Base-by-base conservation (phyloP, 116 monocot genomes). In the Papilionanthe hybrid region DNA sequence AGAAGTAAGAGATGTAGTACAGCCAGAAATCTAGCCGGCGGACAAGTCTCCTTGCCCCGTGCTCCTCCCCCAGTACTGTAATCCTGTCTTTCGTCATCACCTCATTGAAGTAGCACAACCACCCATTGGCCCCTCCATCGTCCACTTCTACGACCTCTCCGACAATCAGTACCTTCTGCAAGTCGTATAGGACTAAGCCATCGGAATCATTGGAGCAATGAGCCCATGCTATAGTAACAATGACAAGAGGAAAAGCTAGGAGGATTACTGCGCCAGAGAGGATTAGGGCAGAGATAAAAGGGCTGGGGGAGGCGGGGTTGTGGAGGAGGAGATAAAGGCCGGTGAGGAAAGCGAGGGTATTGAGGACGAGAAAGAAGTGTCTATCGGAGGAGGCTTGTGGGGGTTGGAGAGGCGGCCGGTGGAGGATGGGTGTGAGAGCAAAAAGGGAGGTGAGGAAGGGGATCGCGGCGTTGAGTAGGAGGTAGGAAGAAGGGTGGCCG, bases 251-350 rank as follows among this genome's bases (percentile, higher is more conserved):
- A 55, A 88, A 75, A 13, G 80, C 78, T 72, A 94, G 90, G 60
- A 92, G 86, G 48, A 81, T 37, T 3, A 90, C 9, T 13, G 90
- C 92, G 0, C 88, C 88, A 17, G 55, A 80, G 17, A 94, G 80
- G 67, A 92, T 72, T 7, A 86, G 12, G 5, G 81, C 50, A 47
- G 89, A 82, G 12, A 55, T 77, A 55, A 23, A 50, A 11, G 50
- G 20, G 43, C 9, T 72, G 3, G 79, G 41, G 72, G 83, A 42
- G 42, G 72, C 42, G 50, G 80, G 84, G 81, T 85, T 82, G 82
- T 91, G 74, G 78, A 90, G 56, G 48, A 94, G 88, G 68, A 94
- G 90, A 74, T 94, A 94, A 53, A 94, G 58, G n/a, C 94, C 94
- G 42, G 92, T 94, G 81, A 88, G 37, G 78, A 92, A 94, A 17